Percentiles rank a stretch among this genome's conserved stretches.
phyloP scores from a whole-genome alignment of 768 basidiomycete species.

The Boletus rubroflammeus region DNA sequence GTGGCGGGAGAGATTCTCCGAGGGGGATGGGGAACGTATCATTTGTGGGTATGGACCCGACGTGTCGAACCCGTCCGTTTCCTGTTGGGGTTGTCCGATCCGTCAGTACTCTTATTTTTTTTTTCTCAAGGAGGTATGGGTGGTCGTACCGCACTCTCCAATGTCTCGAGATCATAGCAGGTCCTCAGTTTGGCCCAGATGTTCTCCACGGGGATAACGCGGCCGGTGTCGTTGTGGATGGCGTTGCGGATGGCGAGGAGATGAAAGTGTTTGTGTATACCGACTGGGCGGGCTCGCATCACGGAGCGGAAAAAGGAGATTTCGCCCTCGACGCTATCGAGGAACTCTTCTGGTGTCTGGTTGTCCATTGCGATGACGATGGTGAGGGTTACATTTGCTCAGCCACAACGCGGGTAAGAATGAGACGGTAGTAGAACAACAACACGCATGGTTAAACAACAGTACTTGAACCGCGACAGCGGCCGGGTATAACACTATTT shows the following conservation, averaged over 20 bases:
- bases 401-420: constrained; percentile 5
- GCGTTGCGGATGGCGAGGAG: constrained; percentile 68
- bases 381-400: not conserved
- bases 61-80: constrained; percentile 47
- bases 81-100: constrained; percentile 22
- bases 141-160: constrained; percentile 55
- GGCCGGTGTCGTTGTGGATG: constrained; percentile 69
- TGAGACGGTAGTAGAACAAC: constrained; percentile 19
- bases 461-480: constrained; percentile 11
- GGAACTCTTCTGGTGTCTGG: constrained; percentile 40
- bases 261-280: constrained; percentile 81
- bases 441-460: constrained; percentile 25
- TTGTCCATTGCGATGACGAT: constrained; percentile 23
- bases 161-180: constrained; percentile 71
- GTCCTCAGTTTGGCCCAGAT: constrained; percentile 72
- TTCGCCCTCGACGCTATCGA: constrained; percentile 76
- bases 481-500: constrained; percentile 26
- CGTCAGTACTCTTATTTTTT: not conserved
- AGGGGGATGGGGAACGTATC: constrained; percentile 64
- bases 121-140: not conserved
- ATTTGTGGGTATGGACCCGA: constrained; percentile 42
- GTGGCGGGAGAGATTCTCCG: constrained; percentile 63
- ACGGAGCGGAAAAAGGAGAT: constrained; percentile 82
- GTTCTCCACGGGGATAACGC: constrained; percentile 51
- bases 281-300: constrained; percentile 78